Evolutionary conservation across 257 asterid genomes (phyloP).

Genomic region (Plectranthus barbatus): DNA sequence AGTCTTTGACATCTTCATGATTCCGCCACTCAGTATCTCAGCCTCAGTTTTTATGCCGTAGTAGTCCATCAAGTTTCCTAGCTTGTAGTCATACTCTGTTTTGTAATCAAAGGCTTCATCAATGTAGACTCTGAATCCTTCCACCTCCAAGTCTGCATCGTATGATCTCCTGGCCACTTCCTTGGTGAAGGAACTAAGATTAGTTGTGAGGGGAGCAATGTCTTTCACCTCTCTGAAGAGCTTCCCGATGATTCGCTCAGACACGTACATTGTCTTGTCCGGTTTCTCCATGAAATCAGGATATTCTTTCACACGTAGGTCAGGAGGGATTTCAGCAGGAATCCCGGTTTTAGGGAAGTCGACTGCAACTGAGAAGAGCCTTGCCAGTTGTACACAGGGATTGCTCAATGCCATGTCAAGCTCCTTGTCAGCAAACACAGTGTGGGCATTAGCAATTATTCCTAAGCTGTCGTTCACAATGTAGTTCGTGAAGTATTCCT

Average conservation of each 20-base stretch:
- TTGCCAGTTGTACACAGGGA: slow-evolving; percentile 55
- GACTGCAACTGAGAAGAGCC: slow-evolving; percentile 67
- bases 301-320: slow-evolving; percentile 60
- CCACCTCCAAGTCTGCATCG: slow-evolving; percentile 56
- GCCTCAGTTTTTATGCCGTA: slow-evolving; percentile 81
- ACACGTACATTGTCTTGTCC: slow-evolving; percentile 47
- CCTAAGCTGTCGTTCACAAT: slow-evolving; percentile 81
- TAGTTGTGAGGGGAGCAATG: slow-evolving; percentile 29
- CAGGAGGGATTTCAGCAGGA: slow-evolving; percentile 74
- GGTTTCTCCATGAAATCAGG: slow-evolving; percentile 95
- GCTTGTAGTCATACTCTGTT: slow-evolving; percentile 52
- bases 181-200: slow-evolving; percentile 35
- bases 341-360: slow-evolving; percentile 88
- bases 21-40: slow-evolving; percentile 66
- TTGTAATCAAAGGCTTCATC: slow-evolving; percentile 57
- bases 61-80: slow-evolving; percentile 80
- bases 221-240: slow-evolving; percentile 60
- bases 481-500: slow-evolving; percentile 79
- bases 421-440: slow-evolving; percentile 69
- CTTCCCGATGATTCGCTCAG: slow-evolving; percentile 60
- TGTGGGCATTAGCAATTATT: slow-evolving; percentile 57
- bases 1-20: slow-evolving; percentile 53
- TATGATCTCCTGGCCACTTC: slow-evolving; percentile 53
- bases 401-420: slow-evolving; percentile 39
- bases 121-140: slow-evolving; percentile 52